Evolutionary conservation across 2,329 filamentous ascomycete genomes (phyloP), one percentile per base, ranked within the genome.

Genomic region (Talaromyces funiculosus): DNA sequence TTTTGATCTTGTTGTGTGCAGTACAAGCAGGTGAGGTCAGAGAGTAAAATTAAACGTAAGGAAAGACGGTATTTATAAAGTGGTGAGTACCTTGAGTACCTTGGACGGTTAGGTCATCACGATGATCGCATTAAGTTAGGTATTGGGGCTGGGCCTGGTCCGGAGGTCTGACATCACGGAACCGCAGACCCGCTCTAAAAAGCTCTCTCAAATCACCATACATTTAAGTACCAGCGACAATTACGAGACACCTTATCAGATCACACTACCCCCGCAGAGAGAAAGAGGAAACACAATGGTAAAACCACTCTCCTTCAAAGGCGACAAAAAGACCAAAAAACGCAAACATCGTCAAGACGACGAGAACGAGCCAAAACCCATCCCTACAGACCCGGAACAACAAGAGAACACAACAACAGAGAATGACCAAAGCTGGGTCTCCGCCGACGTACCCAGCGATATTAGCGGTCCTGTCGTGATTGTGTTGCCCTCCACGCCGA

Each of bases 251-350:
- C 29, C 7, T 5, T n/a, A 22, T 14, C 47, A 33, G 26, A 22
- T 5, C 29, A 18, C 16, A 51, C 47, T 7, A 49, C 18, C 33
- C 18, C 5, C 16, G 33, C 16, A 24, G 42, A 26, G 38, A 26
- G 22, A 45, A 7, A 45, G 20, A 20, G 37, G 22, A 42, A 22
- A 29, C 26, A 53, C 53, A 22, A 77, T 76, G 75, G 75, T 96
- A 67, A 97, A 96, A 74, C 87, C 93, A 53, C 84, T 99, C 61
- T 82, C 86, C 53, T 99, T 99, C 82, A 99, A 99, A 78, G 94
- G 94, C 81, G 94, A 99, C 78, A 61, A 61, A 58, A 97, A 94
- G 78, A 79, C 85, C 62, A 96, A 94, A 77, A 97, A 97, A 81
- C 85, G 91, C 74, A 97, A 96, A 82, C 86, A 90, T 67, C 77